Conservation (phyloP, 2,329 filamentous ascomycete genomes). For the Pyrenophora teres region DNA sequence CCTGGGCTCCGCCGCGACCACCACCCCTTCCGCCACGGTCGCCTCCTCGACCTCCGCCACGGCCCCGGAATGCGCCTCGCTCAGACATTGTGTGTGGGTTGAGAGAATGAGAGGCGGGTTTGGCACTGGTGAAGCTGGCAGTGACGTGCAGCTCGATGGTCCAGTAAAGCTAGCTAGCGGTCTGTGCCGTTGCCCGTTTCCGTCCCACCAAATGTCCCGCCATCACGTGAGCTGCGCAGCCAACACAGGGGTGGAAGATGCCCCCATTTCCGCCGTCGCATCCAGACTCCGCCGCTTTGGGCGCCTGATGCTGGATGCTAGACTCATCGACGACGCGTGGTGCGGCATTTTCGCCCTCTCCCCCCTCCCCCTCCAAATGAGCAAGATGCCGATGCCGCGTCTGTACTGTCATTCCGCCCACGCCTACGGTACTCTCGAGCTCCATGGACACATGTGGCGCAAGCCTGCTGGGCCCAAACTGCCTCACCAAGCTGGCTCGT, state of each 20-base stretch:
- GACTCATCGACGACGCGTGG: constrained; percentile 13
- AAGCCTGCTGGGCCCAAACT: background rate
- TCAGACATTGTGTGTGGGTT: constrained; percentile 56
- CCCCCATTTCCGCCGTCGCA: constrained; percentile 6
- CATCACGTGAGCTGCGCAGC: constrained; percentile 13
- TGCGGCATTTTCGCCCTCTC: constrained; percentile 19
- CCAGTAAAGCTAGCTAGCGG: constrained; percentile 5
- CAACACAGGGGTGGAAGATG: constrained; percentile 9
- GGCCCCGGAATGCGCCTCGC: constrained; percentile 58
- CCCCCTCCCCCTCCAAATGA: background rate
- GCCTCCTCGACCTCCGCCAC: constrained; percentile 35
- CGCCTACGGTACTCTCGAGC: background rate
- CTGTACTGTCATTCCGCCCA: background rate
- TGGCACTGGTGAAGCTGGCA: constrained; percentile 4
- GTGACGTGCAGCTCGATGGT: constrained; percentile 31
- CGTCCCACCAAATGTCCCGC: constrained; percentile 1
- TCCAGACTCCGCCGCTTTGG: constrained; percentile 15
- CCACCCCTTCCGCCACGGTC: constrained; percentile 52
- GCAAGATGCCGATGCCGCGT: background rate
- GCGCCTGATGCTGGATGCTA: constrained; percentile 1
- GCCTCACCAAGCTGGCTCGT: background rate
- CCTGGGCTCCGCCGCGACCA: constrained; percentile 47
- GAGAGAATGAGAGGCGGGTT: constrained; percentile 15
- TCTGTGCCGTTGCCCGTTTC: constrained; percentile 8
- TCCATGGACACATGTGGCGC: constrained; percentile 1